A percentile compares a stretch with the other conserved stretches of the same genome.
These are phyloP conservation scores for Ascomycota sp. DNA, from an alignment of 2,329 filamentous ascomycete species.

Conservation along the genomic window DNA sequence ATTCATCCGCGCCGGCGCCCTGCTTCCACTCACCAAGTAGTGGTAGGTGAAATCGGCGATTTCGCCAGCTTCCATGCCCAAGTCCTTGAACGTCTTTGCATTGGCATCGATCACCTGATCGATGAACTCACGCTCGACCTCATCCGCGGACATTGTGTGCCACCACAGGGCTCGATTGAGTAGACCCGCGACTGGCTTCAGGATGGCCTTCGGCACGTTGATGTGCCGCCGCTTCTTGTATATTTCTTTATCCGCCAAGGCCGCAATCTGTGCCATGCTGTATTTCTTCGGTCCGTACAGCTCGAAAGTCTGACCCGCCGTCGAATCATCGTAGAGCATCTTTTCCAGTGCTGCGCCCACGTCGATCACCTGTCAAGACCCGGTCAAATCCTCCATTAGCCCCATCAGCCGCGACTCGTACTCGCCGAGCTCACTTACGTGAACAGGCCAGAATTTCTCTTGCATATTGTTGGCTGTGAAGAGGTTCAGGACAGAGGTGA, in stretches of 20 bases:
- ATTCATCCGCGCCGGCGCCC: too few species aligned
- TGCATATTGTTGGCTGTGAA: slow-evolving; percentile 87
- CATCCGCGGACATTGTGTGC: slow-evolving; percentile 62
- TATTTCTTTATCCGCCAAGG: slow-evolving; percentile 81
- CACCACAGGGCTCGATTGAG: slow-evolving; percentile 80
- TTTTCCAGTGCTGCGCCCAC: slow-evolving; percentile 73
- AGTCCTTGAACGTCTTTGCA: slow-evolving; percentile 89
- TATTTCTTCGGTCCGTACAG: slow-evolving; percentile 89
- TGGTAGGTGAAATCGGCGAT: slow-evolving; percentile 76
- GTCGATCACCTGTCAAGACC: slow-evolving; percentile 48
- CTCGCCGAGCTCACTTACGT: slow-evolving; percentile 31
- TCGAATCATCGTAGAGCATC: slow-evolving; percentile 81
- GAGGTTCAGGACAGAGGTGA: slow-evolving; percentile 62
- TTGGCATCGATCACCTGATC: slow-evolving; percentile 78
- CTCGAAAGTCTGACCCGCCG: slow-evolving; percentile 79
- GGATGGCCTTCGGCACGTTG: slow-evolving; percentile 65
- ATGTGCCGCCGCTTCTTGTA: slow-evolving; percentile 76
- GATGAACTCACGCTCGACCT: slow-evolving; percentile 80
- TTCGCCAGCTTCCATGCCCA: slow-evolving; percentile 76
- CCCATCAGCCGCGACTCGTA: too few species aligned
- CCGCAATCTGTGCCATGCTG: slow-evolving; percentile 68
- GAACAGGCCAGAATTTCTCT: slow-evolving; percentile 77
- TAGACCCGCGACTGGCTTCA: slow-evolving; percentile 54
- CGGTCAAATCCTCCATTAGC: too few species aligned
- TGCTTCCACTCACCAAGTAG: slow-evolving; percentile 52